These are phyloP conservation scores for Globisporangium okanoganense DNA, from an alignment of 352 stramenopile genomes.

Conservation along the genomic window DNA sequence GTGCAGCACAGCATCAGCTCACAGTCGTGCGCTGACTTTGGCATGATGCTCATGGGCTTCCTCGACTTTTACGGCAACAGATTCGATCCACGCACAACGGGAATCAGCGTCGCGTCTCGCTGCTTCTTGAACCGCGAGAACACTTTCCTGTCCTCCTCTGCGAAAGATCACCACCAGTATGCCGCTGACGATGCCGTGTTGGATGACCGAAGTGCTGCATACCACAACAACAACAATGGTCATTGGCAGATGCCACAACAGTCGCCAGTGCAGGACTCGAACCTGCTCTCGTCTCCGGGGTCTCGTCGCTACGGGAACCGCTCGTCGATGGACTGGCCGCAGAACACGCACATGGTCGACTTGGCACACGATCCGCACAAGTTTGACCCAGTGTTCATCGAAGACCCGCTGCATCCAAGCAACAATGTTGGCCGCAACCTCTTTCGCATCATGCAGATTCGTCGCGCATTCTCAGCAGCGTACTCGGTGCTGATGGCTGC, in stretches of 20 bases:
- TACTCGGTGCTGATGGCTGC: conserved; percentile 64
- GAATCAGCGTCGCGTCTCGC: conserved; percentile 83
- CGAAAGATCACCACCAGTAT: conserved; percentile 43
- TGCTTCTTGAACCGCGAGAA: conserved; percentile 82
- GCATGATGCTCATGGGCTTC: conserved; percentile 95
- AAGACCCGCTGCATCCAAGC: conserved; percentile 90
- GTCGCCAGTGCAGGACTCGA: conserved; percentile 41
- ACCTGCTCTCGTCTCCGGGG: conserved; percentile 54
- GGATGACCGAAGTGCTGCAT: conserved; percentile 38
- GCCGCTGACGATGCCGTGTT: conserved; percentile 41
- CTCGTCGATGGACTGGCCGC: conserved; percentile 56
- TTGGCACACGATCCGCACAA: conserved; percentile 85
- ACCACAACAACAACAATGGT: conserved; percentile 34
- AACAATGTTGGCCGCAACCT: conserved; percentile 97
- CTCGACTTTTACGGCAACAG: conserved; percentile 97
- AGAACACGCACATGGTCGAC: conserved; percentile 36
- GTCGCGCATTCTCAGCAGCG: conserved; percentile 68
- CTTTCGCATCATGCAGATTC: conserved; percentile 93
- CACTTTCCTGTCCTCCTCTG: conserved; percentile 17
- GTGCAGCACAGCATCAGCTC: conserved; percentile 55
- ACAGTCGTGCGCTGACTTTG: conserved; percentile 87
- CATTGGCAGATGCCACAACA: conserved; percentile 62
- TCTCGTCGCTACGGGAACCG: conserved; percentile 67
- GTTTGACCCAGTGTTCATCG: conserved; percentile 94
- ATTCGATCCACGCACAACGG: conserved; percentile 88